These are phyloP conservation scores for Aspergillus aculeatinus DNA, from an alignment of 2,329 filamentous ascomycete species.

Conservation along the genomic window DNA sequence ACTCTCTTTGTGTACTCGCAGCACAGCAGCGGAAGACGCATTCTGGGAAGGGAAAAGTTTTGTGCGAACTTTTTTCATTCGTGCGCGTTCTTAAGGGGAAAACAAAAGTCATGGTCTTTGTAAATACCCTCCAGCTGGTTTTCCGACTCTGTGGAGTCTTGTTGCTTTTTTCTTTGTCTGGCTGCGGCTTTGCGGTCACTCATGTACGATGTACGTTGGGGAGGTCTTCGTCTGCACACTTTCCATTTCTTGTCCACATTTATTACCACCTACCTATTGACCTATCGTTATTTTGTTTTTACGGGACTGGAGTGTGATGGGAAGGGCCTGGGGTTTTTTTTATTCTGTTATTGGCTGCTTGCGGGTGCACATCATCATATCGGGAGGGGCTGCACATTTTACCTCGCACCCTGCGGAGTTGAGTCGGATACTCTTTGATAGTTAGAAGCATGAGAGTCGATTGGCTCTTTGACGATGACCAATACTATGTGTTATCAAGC, in stretches of 20 bases:
- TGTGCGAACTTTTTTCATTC: slow-evolving; percentile 21
- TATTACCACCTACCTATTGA: slow-evolving; percentile 11
- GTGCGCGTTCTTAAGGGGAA: slow-evolving; percentile 25
- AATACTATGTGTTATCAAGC: background rate
- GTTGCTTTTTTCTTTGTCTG: slow-evolving; percentile 22
- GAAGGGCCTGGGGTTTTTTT: slow-evolving; percentile 25
- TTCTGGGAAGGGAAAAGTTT: slow-evolving; percentile 22
- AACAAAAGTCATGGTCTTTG: slow-evolving; percentile 26
- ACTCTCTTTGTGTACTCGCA: slow-evolving; percentile 16
- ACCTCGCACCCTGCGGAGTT: background rate
- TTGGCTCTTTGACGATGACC: background rate
- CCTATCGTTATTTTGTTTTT: slow-evolving; percentile 19
- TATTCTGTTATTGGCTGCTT: slow-evolving; percentile 1
- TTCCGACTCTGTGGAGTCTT: slow-evolving; percentile 26
- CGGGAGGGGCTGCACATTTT: slow-evolving; percentile 2
- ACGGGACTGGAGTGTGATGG: slow-evolving; percentile 33
- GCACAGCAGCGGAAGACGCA: slow-evolving; percentile 18
- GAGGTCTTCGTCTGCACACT: slow-evolving; percentile 25
- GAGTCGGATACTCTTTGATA: background rate
- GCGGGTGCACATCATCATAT: background rate
- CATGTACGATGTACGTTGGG: slow-evolving; percentile 35
- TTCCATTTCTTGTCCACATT: slow-evolving; percentile 19
- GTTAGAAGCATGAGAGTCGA: background rate
- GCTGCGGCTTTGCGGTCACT: slow-evolving; percentile 23
- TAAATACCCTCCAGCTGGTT: slow-evolving; percentile 29